Evolutionary conservation across 306 rosid genomes (phyloP).

Genomic region (Glycine tomentella): DNA sequence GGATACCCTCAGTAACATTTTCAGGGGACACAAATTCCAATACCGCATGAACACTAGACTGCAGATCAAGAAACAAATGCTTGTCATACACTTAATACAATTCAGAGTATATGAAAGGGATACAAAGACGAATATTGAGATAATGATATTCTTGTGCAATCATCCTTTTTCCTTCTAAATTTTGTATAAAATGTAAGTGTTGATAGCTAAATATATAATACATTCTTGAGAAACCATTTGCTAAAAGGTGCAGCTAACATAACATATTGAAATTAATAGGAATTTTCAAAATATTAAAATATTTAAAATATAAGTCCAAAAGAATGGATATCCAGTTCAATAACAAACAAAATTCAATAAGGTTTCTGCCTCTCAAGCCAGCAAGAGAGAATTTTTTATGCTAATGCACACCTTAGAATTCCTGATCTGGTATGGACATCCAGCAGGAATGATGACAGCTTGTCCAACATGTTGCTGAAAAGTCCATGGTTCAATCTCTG

Average conservation of each 20-base stretch:
- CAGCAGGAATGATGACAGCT: conserved; percentile 98
- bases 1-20: conserved; percentile 72
- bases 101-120: conserved; percentile 10
- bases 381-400: conserved; percentile 13
- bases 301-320: conserved; percentile 9
- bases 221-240: conserved; percentile 20
- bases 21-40: conserved; percentile 93
- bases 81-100: conserved; percentile 22
- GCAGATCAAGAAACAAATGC: conserved; percentile 49
- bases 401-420: conserved; percentile 74
- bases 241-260: neutral
- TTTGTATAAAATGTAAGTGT: neutral
- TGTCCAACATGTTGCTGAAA: conserved; percentile 92
- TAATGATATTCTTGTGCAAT: neutral
- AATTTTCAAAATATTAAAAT: conserved; percentile 9
- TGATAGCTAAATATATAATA: conserved; percentile 23
- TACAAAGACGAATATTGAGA: conserved; percentile 7
- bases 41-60: conserved; percentile 90
- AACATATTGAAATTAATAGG: neutral
- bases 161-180: conserved; percentile 14
- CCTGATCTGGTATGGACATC: conserved; percentile 96
- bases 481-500: conserved; percentile 98
- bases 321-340: conserved; percentile 20
- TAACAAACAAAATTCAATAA: conserved; percentile 11
- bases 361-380: conserved; percentile 21